phyloP scores from a whole-genome alignment of 225 moss, liverwort and hornwort genomes.

The Rhytidiadelphus loreus region DNA sequence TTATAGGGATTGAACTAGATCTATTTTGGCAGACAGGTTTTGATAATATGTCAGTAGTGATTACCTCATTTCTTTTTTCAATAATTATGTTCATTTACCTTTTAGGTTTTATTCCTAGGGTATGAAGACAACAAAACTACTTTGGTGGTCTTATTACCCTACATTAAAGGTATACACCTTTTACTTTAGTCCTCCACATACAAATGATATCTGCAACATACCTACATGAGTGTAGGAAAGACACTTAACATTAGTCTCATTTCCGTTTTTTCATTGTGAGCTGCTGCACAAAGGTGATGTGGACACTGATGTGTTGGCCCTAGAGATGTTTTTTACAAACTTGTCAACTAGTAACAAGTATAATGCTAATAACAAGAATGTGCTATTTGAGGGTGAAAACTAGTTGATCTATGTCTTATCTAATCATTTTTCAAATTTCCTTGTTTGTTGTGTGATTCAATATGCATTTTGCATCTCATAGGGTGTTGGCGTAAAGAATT shows the following conservation, averaged over 20 bases:
- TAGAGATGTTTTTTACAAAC: too few species aligned
- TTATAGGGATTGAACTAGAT: too few species aligned
- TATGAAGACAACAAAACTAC: constrained; percentile 50
- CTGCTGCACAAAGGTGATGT: not conserved
- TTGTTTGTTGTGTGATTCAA: not conserved
- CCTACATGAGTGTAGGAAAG: not conserved
- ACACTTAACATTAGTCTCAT: too few species aligned
- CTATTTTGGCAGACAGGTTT: too few species aligned
- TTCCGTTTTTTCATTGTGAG: too few species aligned
- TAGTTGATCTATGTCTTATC: not conserved
- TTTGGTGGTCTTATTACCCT: constrained; percentile 64
- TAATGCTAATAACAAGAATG: too few species aligned
- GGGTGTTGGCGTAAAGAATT: not conserved
- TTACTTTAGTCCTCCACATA: not conserved
- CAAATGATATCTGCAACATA: not conserved
- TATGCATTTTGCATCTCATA: not conserved
- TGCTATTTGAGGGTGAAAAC: not conserved
- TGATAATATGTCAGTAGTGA: too few species aligned
- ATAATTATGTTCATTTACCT: too few species aligned
- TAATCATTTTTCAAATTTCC: not conserved
- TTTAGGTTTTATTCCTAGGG: constrained; percentile 3
- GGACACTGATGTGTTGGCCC: too few species aligned
- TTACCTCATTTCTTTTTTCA: too few species aligned
- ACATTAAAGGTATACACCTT: constrained; percentile 38
- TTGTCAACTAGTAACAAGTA: too few species aligned